Base-by-base conservation (phyloP, 2,329 filamentous ascomycete genomes). In the Leptographium wingfieldii region DNA sequence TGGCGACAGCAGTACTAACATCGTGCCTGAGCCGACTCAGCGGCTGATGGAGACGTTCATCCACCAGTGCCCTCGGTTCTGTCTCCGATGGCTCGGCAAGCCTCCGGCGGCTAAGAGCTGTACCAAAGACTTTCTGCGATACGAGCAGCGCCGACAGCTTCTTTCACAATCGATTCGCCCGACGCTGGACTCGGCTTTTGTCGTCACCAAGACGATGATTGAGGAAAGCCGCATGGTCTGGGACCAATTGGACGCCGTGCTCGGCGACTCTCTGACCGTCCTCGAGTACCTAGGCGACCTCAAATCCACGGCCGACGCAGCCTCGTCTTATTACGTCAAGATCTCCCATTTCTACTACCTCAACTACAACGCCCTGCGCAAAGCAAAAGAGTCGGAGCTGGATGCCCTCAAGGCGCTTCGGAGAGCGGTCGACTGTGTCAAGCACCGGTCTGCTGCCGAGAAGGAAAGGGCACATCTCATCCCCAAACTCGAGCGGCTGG, bases 261-360 rank as follows among this genome's bases (percentile, higher is more conserved):
- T 87, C 9, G 77, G 80, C 63, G 82, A 86, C 61, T 81, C 79
- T 61, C 67, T 78, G 9, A 71, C 72, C 7, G 72, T 87, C 16
- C 70, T 86, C 11, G 78, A 82, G 40, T 74, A 76, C 57, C 72
- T 84, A 53, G 76, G 77, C 5, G 73, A 78, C 27, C 54, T 62
- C 58, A 61, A 67, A n/a, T 68, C 65, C 57, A 61, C 66, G 7
- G 57, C 65, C 22, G 71, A 72, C 31, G 59, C 63, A 0, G 60
- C 63, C 1, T 57, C 61, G 3, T 67, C 73, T 2, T 82, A 84
- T 64, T 76, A 81, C 60, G 78, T 86, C 63, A 88, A 85, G 66
- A 80, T 90, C 31, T 90, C 87, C 0, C 85, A 87, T 65, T 76
- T 88, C 3, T 89, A 89, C 68, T 90, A 85, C 68, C 75, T 82